Base-by-base conservation (phyloP, 345 rosid genomes). In the Brassica nigra region DNA sequence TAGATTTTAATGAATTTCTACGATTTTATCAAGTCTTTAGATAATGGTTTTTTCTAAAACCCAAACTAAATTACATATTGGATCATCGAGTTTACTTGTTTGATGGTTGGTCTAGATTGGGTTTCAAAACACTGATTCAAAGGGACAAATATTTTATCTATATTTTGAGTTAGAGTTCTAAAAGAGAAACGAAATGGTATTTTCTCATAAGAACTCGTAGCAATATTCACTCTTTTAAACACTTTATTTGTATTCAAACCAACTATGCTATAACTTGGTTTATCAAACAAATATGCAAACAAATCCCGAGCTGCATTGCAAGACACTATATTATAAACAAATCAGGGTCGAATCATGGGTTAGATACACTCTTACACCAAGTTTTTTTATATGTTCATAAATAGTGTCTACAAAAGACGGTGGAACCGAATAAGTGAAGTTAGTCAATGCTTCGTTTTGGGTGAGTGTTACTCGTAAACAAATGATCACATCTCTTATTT, bases 391-490 rank as follows among this genome's bases (percentile, higher is more conserved):
- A 28, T 23, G 4, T 52, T 33, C 16, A 54, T 34, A 65, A 20
- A 20, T 15, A 49, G n/a, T 57, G 62, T 23, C 62, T 20, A 9
- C 31, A 59, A 34, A 31, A 39, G 3, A 23, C 10, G 23, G 30
- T 49, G 42, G 4, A 67, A 69, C 62, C 14, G 9, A 49, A 29
- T 28, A 33, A 67, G 58, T 66, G 73, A 76, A 76, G 20, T 37
- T 36, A 49, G 36, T 5, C 9, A 16, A 44, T 20, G 34, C n/a
- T 59, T 36, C 15, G n/a, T 14, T 18, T 37, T 14, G 66, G 27
- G 36, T 18, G 42, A 64, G 68, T 34, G 6, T 16, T 34, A 65
- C 49, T 8, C 14, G 69, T 39, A 4, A n/a, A 62, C 30, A 62
- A 62, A 73, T 16, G 4, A 62, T 12, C 18, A 6, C 66, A 28